Percentiles rank a stretch among this genome's conserved stretches.
Conservation (phyloP, 2,329 filamentous ascomycete genomes). For the Aureobasidium mangrovei region DNA sequence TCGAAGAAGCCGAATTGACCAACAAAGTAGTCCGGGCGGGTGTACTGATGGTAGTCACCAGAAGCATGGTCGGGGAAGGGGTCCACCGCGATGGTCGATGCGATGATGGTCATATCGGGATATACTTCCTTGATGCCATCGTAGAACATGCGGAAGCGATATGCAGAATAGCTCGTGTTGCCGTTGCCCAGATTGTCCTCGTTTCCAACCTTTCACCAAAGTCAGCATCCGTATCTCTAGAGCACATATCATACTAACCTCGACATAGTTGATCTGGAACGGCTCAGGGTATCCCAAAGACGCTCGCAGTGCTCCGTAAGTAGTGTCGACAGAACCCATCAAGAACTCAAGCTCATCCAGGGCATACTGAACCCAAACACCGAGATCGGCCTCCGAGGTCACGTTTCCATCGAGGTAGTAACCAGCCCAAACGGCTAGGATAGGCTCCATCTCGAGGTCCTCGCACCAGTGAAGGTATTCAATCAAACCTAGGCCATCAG, state of each 20-base stretch:
- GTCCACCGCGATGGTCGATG: conserved; percentile 32
- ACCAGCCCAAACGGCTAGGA: conserved; percentile 52
- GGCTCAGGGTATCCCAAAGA: conserved; percentile 53
- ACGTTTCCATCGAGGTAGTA: conserved; percentile 46
- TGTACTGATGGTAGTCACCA: conserved; percentile 28
- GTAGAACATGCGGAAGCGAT: conserved; percentile 52
- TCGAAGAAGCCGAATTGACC: conserved; percentile 36
- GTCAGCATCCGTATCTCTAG: not conserved
- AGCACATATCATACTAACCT: conserved; percentile 24
- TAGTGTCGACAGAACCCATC: conserved; percentile 43
- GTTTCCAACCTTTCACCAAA: conserved; percentile 44
- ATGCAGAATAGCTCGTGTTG: conserved; percentile 30
- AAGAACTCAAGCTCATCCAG: conserved; percentile 58
- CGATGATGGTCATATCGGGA: conserved; percentile 49
- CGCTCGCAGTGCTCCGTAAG: conserved; percentile 51
- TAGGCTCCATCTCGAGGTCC: conserved; percentile 48
- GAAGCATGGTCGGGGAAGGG: conserved; percentile 19
- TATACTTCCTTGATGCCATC: conserved; percentile 49
- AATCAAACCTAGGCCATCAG: conserved; percentile 52
- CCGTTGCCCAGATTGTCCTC: conserved; percentile 52
- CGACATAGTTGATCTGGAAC: conserved; percentile 52
- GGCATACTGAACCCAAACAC: conserved; percentile 50
- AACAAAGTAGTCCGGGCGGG: conserved; percentile 20
- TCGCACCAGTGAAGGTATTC: conserved; percentile 49
- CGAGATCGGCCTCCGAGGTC: conserved; percentile 40